Base-by-base conservation (phyloP, 148 eudicot species). In the Arctostaphylos glauca region DNA sequence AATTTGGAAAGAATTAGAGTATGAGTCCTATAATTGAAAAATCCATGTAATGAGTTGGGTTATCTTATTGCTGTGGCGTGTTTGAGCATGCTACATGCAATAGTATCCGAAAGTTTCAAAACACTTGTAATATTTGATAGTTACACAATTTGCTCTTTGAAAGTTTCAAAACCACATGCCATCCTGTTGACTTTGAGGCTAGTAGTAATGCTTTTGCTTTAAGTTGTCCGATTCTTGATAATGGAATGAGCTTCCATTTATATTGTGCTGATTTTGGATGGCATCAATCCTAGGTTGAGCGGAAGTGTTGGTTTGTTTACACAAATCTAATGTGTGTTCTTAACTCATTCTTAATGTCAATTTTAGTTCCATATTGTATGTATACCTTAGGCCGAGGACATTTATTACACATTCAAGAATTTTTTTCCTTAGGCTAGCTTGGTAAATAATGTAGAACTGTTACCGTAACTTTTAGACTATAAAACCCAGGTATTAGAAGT, bases 141-240 rank as follows among this genome's bases (percentile, higher is more conserved):
- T 78, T 31, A 44, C 31, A 50, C 9, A 80, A 23, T 50, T 52
- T 80, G 60, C 82, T 80, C 38, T 18, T 50, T 49, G 75, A 50
- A 64, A 79, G 73, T 79, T 62, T 79, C 64, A n/a, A 64, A 79
- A 47, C n/a, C 19, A 58, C 64, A 38, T 9, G 6, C 7, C 81
- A 79, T 18, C 53, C 50, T 13, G 44, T 47, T 79, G 31, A 48
- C n/a, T 50, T 38, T 50, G 38, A 50, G 31, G 74, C 81, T 46
- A 64, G 54, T 46, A 5, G 60, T 59, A 52, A 18, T 78, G 15
- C 68, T 19, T 60, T 78, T 78, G 14, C 68, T 59, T 25, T 75
- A 41, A 15, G 59, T 52, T 8, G 56, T 76, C 46, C 31, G 44
- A 67, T 80, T 38, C 6, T 64, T 43, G 23, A 49, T 12, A 31